phyloP scores from a whole-genome alignment of 257 asterid species.

The Coffea canephora region DNA sequence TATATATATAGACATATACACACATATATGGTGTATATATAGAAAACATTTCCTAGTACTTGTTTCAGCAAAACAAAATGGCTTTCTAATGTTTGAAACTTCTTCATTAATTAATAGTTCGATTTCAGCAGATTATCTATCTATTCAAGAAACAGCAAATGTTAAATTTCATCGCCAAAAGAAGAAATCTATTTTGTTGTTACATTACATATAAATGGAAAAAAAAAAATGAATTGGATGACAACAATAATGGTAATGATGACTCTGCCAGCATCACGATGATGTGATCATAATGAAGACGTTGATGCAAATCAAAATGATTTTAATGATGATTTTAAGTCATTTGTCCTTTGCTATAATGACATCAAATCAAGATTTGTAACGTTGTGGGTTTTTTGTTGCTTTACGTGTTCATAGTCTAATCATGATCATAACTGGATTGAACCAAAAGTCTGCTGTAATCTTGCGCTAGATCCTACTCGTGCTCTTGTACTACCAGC shows the following conservation, averaged over 20 bases:
- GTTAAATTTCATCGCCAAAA: too few species aligned
- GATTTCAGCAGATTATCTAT: too few species aligned
- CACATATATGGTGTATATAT: too few species aligned
- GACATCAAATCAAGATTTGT: constrained; percentile 26
- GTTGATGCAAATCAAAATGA: constrained; percentile 1
- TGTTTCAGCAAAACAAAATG: too few species aligned
- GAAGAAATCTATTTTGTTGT: background rate
- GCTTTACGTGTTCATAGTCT: constrained; percentile 23
- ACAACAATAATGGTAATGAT: background rate
- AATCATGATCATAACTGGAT: constrained; percentile 14
- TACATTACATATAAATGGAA: background rate
- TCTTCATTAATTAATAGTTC: too few species aligned
- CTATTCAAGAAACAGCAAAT: too few species aligned
- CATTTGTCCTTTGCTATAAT: constrained; percentile 12
- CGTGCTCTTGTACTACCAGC: background rate
- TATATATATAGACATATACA: too few species aligned
- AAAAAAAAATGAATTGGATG: background rate
- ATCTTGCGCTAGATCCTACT: background rate
- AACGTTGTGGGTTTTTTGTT: background rate
- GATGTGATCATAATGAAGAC: constrained; percentile 9
- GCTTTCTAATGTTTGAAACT: too few species aligned
- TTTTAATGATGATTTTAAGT: constrained; percentile 1
- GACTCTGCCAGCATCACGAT: constrained; percentile 10
- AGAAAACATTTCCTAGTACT: too few species aligned
- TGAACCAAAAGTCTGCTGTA: constrained; percentile 5